Percentiles rank a stretch among this genome's conserved stretches.
These are phyloP conservation scores for Aspergillus biplanus DNA, from an alignment of 495 filamentous ascomycete species.

Conservation along the genomic window DNA sequence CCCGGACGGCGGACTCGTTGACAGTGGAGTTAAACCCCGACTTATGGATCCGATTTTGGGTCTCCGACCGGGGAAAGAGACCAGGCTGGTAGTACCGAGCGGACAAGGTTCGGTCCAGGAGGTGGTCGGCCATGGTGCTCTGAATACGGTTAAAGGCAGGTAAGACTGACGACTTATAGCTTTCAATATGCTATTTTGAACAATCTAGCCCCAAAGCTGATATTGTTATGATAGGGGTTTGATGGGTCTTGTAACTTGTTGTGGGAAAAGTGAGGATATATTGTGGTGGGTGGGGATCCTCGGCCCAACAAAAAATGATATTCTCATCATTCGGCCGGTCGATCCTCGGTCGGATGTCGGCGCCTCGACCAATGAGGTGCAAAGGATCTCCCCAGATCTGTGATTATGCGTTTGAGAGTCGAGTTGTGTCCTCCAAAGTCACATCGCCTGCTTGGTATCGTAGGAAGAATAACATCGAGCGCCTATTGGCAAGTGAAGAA, in stretches of 20 bases:
- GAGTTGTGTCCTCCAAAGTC: too few species aligned
- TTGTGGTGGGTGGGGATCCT: slow-evolving; percentile 2
- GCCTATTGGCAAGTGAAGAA: too few species aligned
- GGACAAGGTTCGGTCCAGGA: slow-evolving; percentile 10
- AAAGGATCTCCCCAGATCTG: too few species aligned
- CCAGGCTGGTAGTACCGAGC: slow-evolving; percentile 16
- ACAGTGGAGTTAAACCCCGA: background rate
- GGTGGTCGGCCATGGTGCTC: slow-evolving; percentile 10
- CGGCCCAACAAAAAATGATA: slow-evolving; percentile 5
- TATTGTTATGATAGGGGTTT: background rate
- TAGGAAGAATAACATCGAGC: too few species aligned
- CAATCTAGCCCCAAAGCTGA: too few species aligned
- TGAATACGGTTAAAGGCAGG: background rate
- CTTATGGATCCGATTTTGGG: background rate
- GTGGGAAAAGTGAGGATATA: background rate
- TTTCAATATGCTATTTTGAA: too few species aligned
- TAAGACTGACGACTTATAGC: background rate
- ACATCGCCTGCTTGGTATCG: too few species aligned
- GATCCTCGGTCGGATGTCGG: slow-evolving; percentile 2
- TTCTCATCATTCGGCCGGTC: slow-evolving; percentile 1
- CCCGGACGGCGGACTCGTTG: background rate
- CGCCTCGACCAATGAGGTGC: background rate
- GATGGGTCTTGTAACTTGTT: background rate
- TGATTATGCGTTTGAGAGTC: too few species aligned
- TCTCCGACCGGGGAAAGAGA: background rate